Evolutionary conservation across 169 alveolate species (phyloP).

Genomic region (Plasmodium cynomolgi): DNA sequence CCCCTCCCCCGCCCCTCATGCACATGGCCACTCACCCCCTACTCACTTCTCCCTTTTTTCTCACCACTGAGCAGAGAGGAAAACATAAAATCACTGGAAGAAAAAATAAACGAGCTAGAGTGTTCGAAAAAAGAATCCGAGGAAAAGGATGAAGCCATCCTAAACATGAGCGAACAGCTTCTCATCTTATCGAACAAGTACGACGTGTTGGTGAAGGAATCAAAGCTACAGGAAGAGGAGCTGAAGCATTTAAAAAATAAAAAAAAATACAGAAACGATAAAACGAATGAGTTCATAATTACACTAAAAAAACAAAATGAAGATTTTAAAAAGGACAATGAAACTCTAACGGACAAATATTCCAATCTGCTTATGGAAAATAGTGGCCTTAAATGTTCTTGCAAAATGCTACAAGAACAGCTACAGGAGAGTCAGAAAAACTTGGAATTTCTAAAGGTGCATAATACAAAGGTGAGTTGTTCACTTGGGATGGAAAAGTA

Average conservation of each 20-base stretch:
- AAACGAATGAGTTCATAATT: conserved; percentile 49
- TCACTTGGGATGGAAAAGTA: background rate
- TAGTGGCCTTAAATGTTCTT: background rate
- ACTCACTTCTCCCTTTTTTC: background rate
- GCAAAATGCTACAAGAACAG: conserved; percentile 39
- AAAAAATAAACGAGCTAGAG: conserved; percentile 27
- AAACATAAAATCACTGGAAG: conserved; percentile 23
- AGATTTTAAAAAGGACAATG: conserved; percentile 63
- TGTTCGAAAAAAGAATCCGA: conserved; percentile 11
- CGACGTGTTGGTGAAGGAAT: conserved; percentile 55
- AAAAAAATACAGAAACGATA: conserved; percentile 59
- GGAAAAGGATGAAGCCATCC: conserved; percentile 58
- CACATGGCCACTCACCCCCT: background rate
- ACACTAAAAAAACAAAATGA: conserved; percentile 57
- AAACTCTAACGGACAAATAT: conserved; percentile 30
- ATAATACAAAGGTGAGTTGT: conserved; percentile 3
- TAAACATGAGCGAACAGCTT: conserved; percentile 58
- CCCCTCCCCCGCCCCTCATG: background rate
- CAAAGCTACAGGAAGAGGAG: conserved; percentile 69
- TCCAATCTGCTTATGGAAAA: conserved; percentile 20
- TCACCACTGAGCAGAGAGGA: conserved; percentile 31
- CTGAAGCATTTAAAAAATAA: conserved; percentile 68
- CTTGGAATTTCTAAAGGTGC: conserved; percentile 8
- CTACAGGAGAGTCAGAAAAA: conserved; percentile 12
- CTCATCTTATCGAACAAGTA: conserved; percentile 50